Percentiles rank a stretch among this genome's conserved stretches.
phyloP scores from a whole-genome alignment of 345 rosid genomes.

The Salix caprea region DNA sequence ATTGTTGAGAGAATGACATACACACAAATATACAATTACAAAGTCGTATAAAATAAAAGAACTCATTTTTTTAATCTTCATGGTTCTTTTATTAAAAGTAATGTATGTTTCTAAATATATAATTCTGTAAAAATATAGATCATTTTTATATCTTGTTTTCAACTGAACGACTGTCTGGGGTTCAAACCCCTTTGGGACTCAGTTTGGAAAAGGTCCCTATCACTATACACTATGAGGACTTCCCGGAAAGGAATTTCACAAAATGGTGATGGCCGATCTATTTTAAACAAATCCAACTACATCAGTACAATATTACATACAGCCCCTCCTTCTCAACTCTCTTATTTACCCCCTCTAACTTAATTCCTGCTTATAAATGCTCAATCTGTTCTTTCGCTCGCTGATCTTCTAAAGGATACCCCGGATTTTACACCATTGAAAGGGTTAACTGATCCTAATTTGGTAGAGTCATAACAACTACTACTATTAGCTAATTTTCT shows the following conservation, averaged over 20 bases:
- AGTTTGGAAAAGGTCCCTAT: background rate
- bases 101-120: too few species aligned
- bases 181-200: too few species aligned
- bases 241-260: slow-evolving; percentile 1
- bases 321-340: slow-evolving; percentile 8
- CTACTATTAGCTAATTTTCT: slow-evolving; percentile 34
- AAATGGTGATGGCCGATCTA: slow-evolving; percentile 30
- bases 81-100: too few species aligned
- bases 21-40: too few species aligned
- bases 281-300: slow-evolving; percentile 22
- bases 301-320: slow-evolving; percentile 24
- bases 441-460: slow-evolving; percentile 34
- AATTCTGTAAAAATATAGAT: background rate
- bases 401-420: slow-evolving; percentile 33
- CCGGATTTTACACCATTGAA: slow-evolving; percentile 38
- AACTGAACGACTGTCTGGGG: background rate
- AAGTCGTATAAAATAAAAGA: too few species aligned
- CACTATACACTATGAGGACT: slow-evolving; percentile 5
- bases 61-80: too few species aligned
- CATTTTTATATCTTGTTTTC: background rate
- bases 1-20: too few species aligned
- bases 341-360: slow-evolving; percentile 33
- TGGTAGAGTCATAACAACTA: slow-evolving; percentile 23
- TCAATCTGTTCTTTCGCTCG: slow-evolving; percentile 27
- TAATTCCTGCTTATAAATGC: slow-evolving; percentile 5